A percentile compares a stretch with the other conserved stretches of the same genome.
Evolutionary conservation across 371 early-diverging fungal species (phyloP).

Genomic region (Mortierella sp.): DNA sequence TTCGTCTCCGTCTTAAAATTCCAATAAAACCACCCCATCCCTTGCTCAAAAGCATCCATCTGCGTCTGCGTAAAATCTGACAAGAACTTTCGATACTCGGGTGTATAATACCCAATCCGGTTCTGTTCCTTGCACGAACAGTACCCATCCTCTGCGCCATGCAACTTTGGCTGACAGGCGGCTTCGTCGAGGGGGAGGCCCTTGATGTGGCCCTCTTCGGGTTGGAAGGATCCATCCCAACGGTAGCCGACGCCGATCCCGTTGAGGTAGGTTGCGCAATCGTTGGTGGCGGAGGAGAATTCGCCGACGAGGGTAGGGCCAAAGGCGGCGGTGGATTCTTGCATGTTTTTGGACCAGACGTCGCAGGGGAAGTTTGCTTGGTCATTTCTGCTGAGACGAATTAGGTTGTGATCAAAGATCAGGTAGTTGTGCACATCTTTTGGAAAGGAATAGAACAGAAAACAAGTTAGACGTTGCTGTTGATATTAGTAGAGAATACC

Average conservation of each 20-base stretch:
- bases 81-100: constrained; percentile 57
- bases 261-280: constrained; percentile 81
- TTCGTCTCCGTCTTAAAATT: constrained; percentile 83
- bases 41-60: constrained; percentile 67
- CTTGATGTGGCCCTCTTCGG: constrained; percentile 24
- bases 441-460: not conserved
- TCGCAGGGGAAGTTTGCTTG: constrained; percentile 66
- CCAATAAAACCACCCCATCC: constrained; percentile 85
- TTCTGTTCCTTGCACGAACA: constrained; percentile 68
- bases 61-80: constrained; percentile 64
- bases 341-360: constrained; percentile 57
- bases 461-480: not conserved
- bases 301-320: constrained; percentile 79
- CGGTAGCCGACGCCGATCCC: constrained; percentile 77
- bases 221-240: constrained; percentile 71
- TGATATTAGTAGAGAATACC: not conserved
- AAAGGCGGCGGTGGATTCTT: constrained; percentile 37
- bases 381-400: constrained; percentile 59
- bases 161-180: constrained; percentile 31
- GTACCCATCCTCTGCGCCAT: constrained; percentile 28
- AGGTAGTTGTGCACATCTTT: constrained; percentile 68
- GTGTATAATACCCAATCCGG: constrained; percentile 48
- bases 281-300: constrained; percentile 81
- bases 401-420: constrained; percentile 62
- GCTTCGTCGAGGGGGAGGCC: constrained; percentile 46